Evolutionary conservation across 345 rosid genomes (phyloP), one percentile per base, ranked within the genome.

Genomic region (Boechera divaricarpa): DNA sequence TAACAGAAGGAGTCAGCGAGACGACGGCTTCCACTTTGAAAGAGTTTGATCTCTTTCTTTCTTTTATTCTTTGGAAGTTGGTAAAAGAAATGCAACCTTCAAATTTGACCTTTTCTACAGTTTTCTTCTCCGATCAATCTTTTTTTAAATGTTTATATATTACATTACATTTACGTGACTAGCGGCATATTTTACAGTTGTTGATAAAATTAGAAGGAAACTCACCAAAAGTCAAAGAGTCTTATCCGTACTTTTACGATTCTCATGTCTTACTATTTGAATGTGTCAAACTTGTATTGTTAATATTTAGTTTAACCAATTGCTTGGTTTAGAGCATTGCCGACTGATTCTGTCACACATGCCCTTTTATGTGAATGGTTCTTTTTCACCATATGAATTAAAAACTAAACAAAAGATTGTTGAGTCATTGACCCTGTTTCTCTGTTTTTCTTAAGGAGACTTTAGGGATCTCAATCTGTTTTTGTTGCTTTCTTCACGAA

Each of bases 51-150:
- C 42, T 67, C 33, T 58, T 47, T n/a, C 6, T 63, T 63, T 54
- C 8, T 21, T 12, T 44, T 55, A 7, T 24, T 56, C 31, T 32
- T 56, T 67, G 26, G 47, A 28, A 67, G 79, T 67, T 67, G 56
- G 74, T 76, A 60, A 60, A 52, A 49, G 4, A 47, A 47, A 28
- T 58, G 44, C 67, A 67, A 52, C 48, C 63, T 61, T 60, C 63
- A 76, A 10, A 33, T 61, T 41, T 60, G 74, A 76, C 69, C 21
- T 7, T 53, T 76, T 76, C 79, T 76, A 47, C 10, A 47, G 52
- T 66, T 58, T 67, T 36, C 65, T 48, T 67, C 59, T 24, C 49
- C 33, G 32, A 64, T n/a, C 2, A 63, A 53, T 12, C 1, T 41
- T 55, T 2, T 2, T 39, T 52, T 15, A 18, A 9, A 21, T 51